phyloP scores from a whole-genome alignment of 805 yeast genomes.

The Deakozyma indianensis region DNA sequence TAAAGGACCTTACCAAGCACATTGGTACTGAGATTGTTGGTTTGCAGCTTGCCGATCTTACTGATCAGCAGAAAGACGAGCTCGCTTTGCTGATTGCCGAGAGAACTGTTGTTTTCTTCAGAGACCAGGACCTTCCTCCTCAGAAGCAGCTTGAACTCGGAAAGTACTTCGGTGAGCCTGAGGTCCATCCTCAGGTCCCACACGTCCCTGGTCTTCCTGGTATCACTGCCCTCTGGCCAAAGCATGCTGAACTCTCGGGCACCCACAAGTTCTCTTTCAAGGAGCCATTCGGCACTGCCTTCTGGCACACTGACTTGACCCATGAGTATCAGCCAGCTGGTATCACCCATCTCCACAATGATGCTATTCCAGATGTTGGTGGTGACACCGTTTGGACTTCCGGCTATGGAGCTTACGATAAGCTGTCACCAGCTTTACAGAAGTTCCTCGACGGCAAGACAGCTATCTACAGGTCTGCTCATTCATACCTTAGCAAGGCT shows the following conservation, averaged over 20 bases:
- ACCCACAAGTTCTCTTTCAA: constrained; percentile 11
- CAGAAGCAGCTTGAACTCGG: constrained; percentile 32
- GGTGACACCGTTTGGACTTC: constrained; percentile 49
- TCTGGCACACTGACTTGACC: constrained; percentile 66
- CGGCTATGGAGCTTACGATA: constrained; percentile 40
- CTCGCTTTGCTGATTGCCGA: constrained; percentile 33
- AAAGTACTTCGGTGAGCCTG: constrained; percentile 31
- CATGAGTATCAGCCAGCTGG: constrained; percentile 68
- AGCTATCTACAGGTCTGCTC: constrained; percentile 50
- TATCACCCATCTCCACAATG: constrained; percentile 47
- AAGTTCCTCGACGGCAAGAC: constrained; percentile 37
- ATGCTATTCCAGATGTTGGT: constrained; percentile 39
- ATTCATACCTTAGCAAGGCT: constrained; percentile 19
- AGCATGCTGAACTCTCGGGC: constrained; percentile 19
- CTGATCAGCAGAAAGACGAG: constrained; percentile 31
- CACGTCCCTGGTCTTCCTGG: constrained; percentile 27
- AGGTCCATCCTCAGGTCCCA: constrained; percentile 26
- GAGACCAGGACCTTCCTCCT: constrained; percentile 31
- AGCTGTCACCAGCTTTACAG: constrained; percentile 34
- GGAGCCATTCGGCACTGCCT: constrained; percentile 4
- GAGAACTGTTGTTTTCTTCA: constrained; percentile 37
- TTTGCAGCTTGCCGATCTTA: constrained; percentile 29
- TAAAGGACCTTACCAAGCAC: constrained; percentile 29
- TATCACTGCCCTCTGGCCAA: constrained; percentile 29
- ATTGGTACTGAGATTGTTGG: constrained; percentile 38